These are phyloP conservation scores for Aspergillus baeticus DNA, from an alignment of 495 filamentous ascomycete species.

Conservation along the genomic window DNA sequence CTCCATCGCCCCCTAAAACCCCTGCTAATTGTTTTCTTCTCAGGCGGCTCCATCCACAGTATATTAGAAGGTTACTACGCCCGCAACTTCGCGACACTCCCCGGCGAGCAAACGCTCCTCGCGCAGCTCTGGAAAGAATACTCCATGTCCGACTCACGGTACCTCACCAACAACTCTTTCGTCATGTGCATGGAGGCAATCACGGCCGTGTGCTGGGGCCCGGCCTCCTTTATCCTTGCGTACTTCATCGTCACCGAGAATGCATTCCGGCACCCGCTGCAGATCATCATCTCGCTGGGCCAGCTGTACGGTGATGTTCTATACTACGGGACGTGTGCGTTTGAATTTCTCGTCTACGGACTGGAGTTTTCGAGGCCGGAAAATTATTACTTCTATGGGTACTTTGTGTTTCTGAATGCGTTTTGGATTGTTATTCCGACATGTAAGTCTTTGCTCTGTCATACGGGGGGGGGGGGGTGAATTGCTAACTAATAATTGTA, in stretches of 20 bases:
- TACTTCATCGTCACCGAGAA: conserved; percentile 52
- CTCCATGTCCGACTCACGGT: conserved; percentile 72
- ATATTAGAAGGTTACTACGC: conserved; percentile 77
- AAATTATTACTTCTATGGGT: conserved; percentile 72
- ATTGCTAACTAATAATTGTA: neutral
- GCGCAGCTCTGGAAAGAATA: conserved; percentile 85
- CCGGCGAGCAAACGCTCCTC: conserved; percentile 42
- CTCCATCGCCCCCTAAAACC: neutral
- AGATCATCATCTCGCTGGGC: conserved; percentile 52
- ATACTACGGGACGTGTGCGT: conserved; percentile 74
- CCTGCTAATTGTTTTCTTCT: conserved; percentile 2
- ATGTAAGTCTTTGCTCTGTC: conserved; percentile 30
- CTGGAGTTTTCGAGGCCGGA: conserved; percentile 68
- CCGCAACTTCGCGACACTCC: conserved; percentile 48
- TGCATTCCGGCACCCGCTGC: conserved; percentile 62
- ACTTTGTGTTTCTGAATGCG: conserved; percentile 73
- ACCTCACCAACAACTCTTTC: conserved; percentile 68
- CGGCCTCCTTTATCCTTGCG: conserved; percentile 64
- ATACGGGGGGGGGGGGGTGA: neutral
- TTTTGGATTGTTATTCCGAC: conserved; percentile 74
- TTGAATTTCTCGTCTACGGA: conserved; percentile 52
- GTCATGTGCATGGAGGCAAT: conserved; percentile 75
- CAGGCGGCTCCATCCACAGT: conserved; percentile 63
- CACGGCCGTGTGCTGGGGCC: conserved; percentile 74
- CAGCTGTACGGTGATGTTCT: conserved; percentile 81